These are phyloP conservation scores for Abrus precatorius DNA, from an alignment of 306 rosid species.

Conservation along the genomic window DNA sequence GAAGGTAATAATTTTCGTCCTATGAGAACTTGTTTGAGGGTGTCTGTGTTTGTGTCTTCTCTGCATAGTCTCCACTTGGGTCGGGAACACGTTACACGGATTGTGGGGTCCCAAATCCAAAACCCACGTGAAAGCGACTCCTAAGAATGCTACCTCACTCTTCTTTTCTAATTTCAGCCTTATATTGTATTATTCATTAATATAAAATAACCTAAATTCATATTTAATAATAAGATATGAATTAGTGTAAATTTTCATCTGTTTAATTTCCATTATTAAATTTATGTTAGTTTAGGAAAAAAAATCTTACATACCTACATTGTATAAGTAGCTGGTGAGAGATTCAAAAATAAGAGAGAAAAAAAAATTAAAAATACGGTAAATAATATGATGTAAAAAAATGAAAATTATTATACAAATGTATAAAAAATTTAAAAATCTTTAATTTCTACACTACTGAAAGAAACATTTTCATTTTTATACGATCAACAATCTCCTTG, in stretches of 20 bases:
- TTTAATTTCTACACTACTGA: not conserved
- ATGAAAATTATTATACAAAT: too few species aligned
- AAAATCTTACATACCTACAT: too few species aligned
- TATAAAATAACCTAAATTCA: too few species aligned
- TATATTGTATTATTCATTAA: too few species aligned
- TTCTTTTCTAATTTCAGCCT: not conserved
- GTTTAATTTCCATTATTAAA: not conserved
- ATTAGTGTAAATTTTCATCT: not conserved
- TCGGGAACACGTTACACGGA: conserved; percentile 57
- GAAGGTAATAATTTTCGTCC: conserved; percentile 38
- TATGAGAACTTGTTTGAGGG: not conserved
- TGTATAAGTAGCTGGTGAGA: too few species aligned
- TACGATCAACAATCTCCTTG: not conserved
- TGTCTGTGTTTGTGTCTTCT: not conserved
- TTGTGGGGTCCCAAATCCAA: conserved; percentile 66
- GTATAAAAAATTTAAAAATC: too few species aligned
- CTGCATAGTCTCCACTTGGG: conserved; percentile 39
- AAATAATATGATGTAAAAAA: too few species aligned
- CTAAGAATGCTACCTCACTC: conserved; percentile 23
- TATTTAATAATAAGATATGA: too few species aligned
- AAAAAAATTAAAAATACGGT: too few species aligned
- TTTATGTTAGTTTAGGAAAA: not conserved
- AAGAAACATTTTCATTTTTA: not conserved
- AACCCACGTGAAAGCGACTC: conserved; percentile 56
- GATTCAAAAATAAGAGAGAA: too few species aligned